Percentiles rank a stretch among this genome's conserved stretches.
Conservation (phyloP, 2,329 filamentous ascomycete genomes). For the Hypoxylon sp. region DNA sequence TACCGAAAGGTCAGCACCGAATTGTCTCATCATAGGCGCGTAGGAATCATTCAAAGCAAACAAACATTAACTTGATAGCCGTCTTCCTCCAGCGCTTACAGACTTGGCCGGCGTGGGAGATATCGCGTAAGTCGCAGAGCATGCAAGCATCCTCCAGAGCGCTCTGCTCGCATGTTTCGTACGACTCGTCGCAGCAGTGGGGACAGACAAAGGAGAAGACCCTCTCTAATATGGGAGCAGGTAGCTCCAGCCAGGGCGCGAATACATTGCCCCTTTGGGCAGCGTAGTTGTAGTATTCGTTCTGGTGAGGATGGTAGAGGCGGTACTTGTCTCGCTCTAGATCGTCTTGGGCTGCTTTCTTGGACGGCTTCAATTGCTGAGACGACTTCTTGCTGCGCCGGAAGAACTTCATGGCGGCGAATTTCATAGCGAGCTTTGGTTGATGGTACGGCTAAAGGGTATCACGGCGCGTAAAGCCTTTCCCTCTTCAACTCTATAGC, state of each 20-base stretch:
- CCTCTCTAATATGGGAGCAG: conserved; percentile 76
- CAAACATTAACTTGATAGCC: conserved; percentile 72
- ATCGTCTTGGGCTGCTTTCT: conserved; percentile 45
- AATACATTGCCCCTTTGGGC: conserved; percentile 45
- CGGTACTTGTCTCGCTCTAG: conserved; percentile 51
- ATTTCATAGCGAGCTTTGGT: conserved; percentile 47
- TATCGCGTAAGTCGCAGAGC: conserved; percentile 92
- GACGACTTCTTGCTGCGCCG: conserved; percentile 52
- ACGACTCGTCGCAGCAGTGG: conserved; percentile 81
- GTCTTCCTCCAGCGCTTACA: conserved; percentile 77
- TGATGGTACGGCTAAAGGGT: background rate
- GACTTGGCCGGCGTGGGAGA: conserved; percentile 82
- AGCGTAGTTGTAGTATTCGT: conserved; percentile 44
- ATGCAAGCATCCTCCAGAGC: conserved; percentile 85
- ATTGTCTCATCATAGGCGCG: background rate
- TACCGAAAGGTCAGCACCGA: conserved; percentile 14
- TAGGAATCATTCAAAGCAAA: conserved; percentile 1
- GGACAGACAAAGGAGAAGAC: conserved; percentile 89
- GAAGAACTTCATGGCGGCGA: conserved; percentile 51
- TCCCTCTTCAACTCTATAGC: background rate
- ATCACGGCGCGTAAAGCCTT: conserved; percentile 9
- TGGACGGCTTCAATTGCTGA: conserved; percentile 40
- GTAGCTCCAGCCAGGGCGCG: conserved; percentile 64
- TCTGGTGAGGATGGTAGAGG: conserved; percentile 45
- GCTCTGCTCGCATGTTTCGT: conserved; percentile 86